phyloP scores from a whole-genome alignment of 192 early-diverging fungal genomes.

The Backusella circina region DNA sequence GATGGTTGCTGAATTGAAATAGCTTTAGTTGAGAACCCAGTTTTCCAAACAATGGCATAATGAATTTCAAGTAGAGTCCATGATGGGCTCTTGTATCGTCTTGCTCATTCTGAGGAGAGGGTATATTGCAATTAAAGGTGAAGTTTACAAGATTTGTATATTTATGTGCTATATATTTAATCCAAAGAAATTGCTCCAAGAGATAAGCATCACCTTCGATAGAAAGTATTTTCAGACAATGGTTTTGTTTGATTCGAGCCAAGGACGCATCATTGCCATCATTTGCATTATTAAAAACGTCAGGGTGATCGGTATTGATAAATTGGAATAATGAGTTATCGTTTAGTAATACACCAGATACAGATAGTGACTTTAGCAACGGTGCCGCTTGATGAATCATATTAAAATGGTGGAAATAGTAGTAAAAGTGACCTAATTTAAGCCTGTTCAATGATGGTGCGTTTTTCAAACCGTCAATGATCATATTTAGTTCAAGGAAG shows the following conservation, averaged over 20 bases:
- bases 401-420: not conserved
- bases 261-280: not conserved
- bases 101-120: not conserved
- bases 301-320: not conserved
- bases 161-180: not conserved
- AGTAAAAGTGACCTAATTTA: not conserved
- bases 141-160: not conserved
- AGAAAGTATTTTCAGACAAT: not conserved
- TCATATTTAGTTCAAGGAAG: not conserved
- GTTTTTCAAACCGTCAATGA: not conserved
- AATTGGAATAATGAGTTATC: not conserved
- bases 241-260: not conserved
- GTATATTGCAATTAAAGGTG: not conserved
- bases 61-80: not conserved
- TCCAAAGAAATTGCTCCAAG: not conserved
- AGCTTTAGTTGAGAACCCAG: not conserved
- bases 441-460: not conserved
- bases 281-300: not conserved
- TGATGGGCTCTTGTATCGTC: not conserved
- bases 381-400: not conserved
- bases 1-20: not conserved
- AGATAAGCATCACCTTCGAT: not conserved
- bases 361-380: not conserved
- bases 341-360: not conserved
- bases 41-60: not conserved